phyloP scores from a whole-genome alignment of 1,139 yeast species.

The Sugiyamaella pinicola region DNA sequence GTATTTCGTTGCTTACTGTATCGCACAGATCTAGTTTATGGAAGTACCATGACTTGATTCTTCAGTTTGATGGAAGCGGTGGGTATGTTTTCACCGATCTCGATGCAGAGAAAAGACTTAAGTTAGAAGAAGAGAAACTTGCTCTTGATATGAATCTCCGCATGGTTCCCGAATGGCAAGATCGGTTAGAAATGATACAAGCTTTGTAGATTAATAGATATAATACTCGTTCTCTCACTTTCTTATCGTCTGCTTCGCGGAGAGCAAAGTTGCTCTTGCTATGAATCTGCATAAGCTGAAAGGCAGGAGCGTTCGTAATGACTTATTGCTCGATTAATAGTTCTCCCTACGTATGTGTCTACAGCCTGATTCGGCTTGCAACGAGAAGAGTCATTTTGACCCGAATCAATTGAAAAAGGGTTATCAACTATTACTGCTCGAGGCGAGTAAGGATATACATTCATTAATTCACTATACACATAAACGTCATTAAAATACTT shows the following conservation, averaged over 20 bases:
- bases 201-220: constrained; percentile 14
- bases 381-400: no score
- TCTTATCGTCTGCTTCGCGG: no score
- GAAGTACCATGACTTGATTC: constrained; percentile 83
- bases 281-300: no score
- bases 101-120: constrained; percentile 67
- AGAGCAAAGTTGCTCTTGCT: no score
- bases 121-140: constrained; percentile 71
- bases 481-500: background rate
- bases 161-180: constrained; percentile 66
- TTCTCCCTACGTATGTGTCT: no score
- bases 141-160: constrained; percentile 64
- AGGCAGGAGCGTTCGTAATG: no score
- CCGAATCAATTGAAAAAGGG: no score
- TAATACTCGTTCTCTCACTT: no score
- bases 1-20: constrained; percentile 83
- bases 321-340: no score
- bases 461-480: constrained; percentile 9
- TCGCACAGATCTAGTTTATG: constrained; percentile 91
- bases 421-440: no score
- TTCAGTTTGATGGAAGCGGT: constrained; percentile 86
- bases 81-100: constrained; percentile 69
- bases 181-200: constrained; percentile 51
- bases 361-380: no score
- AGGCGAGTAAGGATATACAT: no score